A percentile compares a stretch with the other conserved stretches of the same genome.
Conservation (phyloP, 2,329 filamentous ascomycete genomes). For the Hymenoscyphus infarciens region DNA sequence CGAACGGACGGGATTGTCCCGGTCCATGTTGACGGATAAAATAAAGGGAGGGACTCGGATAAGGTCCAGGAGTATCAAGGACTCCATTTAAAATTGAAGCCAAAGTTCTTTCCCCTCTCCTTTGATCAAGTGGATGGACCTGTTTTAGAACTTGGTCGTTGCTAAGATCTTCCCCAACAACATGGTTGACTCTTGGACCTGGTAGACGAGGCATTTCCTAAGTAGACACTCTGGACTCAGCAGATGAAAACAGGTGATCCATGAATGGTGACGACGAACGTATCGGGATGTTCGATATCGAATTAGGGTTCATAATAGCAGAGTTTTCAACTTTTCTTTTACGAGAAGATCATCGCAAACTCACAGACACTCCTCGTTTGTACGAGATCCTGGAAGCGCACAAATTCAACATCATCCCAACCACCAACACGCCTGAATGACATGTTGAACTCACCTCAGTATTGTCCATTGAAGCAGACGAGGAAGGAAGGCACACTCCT, state of each 20-base stretch:
- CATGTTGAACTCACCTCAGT: too few relatives aligned
- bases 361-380: too few relatives aligned
- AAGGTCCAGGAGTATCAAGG: not conserved
- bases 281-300: too few relatives aligned
- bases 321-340: too few relatives aligned
- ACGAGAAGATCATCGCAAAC: too few relatives aligned
- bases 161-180: constrained; percentile 3
- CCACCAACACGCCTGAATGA: too few relatives aligned
- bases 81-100: not conserved
- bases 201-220: not conserved
- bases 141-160: not conserved
- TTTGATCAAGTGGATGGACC: not conserved
- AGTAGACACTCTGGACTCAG: constrained; percentile 1
- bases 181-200: not conserved
- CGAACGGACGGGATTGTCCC: constrained; percentile 15
- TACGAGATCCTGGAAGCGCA: too few relatives aligned
- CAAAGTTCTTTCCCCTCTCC: not conserved
- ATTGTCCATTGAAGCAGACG: too few relatives aligned
- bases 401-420: too few relatives aligned
- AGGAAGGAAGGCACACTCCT: not conserved
- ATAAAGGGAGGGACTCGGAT: not conserved
- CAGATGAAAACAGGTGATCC: not conserved
- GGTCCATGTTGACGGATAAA: constrained; percentile 2
- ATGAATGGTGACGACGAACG: not conserved
- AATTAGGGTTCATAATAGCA: too few relatives aligned